Percentiles rank a stretch among this genome's conserved stretches.
Conservation (phyloP, 139 green algal species). For the Chlorella sp. region DNA sequence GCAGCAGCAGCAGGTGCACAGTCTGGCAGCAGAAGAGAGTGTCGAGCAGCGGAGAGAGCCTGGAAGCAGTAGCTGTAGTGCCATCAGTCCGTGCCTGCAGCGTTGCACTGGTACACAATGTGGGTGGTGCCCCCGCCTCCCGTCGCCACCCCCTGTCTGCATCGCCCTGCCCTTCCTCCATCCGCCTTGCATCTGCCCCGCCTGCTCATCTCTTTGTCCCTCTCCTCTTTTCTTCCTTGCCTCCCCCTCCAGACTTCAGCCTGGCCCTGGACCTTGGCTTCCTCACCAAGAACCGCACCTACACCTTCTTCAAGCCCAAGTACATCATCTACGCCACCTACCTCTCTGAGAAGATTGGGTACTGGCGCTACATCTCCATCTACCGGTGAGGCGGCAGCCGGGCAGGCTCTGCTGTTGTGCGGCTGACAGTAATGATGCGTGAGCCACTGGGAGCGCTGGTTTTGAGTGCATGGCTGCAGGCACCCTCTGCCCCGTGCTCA, state of each 20-base stretch:
- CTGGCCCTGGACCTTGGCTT: conserved; percentile 98
- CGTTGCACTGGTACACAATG: too few relatives aligned
- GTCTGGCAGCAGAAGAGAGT: background rate
- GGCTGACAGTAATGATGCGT: background rate
- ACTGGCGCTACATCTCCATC: conserved; percentile 99
- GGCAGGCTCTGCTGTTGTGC: background rate
- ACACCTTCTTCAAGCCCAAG: conserved; percentile 99
- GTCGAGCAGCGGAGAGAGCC: background rate
- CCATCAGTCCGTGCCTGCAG: too few relatives aligned
- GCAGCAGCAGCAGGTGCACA: too few relatives aligned
- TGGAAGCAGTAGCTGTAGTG: too few relatives aligned
- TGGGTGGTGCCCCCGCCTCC: too few relatives aligned
- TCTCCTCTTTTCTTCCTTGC: background rate
- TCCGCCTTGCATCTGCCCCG: background rate
- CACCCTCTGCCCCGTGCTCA: background rate
- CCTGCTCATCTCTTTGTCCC: too few relatives aligned
- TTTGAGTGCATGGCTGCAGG: background rate
- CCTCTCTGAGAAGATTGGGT: conserved; percentile 98
- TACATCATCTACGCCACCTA: conserved; percentile 99
- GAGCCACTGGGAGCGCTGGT: background rate
- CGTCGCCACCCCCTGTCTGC: too few relatives aligned
- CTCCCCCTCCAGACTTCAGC: conserved; percentile 81
- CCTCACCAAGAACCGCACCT: conserved; percentile 96
- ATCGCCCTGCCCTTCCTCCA: background rate
- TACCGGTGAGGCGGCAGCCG: conserved; percentile 54